These are phyloP conservation scores for Chytriomyces confervae DNA, from an alignment of 192 early-diverging fungal genomes.

Conservation along the genomic window DNA sequence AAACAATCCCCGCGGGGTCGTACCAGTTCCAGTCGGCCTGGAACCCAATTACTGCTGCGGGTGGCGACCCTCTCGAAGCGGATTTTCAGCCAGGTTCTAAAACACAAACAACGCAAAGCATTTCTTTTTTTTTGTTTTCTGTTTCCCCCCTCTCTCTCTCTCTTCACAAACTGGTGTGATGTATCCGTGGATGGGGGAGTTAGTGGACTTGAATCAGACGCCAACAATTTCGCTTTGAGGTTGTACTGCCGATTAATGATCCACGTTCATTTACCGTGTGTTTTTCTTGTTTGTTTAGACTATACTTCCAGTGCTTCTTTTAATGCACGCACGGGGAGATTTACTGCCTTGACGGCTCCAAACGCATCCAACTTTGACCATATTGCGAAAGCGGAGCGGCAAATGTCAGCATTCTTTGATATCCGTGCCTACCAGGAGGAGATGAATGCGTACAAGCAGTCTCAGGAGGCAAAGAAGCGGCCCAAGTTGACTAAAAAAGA, in stretches of 20 bases:
- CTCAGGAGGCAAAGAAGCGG: background rate
- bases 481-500: constrained; percentile 35
- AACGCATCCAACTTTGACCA: constrained; percentile 30
- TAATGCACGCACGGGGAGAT: constrained; percentile 35
- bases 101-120: background rate
- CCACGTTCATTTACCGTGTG: background rate
- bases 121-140: background rate
- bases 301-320: constrained; percentile 23
- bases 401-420: constrained; percentile 37
- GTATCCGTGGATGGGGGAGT: background rate
- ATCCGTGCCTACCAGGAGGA: constrained; percentile 31
- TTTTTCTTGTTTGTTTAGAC: constrained; percentile 5
- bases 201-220: background rate
- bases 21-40: constrained; percentile 10
- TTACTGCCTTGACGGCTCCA: background rate
- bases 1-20: background rate
- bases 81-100: constrained; percentile 13
- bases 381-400: constrained; percentile 34
- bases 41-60: constrained; percentile 14
- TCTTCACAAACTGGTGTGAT: background rate
- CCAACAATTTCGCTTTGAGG: background rate
- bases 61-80: background rate
- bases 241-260: background rate
- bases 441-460: background rate
- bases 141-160: background rate